Conservation (phyloP, 768 basidiomycete genomes). For the Termitomyces titanicus region DNA sequence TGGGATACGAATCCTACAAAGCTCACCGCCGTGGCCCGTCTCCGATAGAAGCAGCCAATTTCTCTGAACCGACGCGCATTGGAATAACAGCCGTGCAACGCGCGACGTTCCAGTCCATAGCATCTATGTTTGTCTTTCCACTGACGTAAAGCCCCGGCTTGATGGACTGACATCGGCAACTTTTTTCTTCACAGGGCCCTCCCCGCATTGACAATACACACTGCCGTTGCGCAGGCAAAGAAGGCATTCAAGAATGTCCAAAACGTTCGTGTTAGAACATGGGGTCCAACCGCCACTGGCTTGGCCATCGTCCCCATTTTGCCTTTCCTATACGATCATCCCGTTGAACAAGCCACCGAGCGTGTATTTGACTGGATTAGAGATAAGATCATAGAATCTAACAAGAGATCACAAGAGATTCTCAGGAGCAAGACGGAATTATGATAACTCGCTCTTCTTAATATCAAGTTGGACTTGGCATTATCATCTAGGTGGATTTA, state of each 20-base stretch:
- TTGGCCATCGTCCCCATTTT: constrained; percentile 70
- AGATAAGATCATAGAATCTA: constrained; percentile 44
- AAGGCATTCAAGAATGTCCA: constrained; percentile 58
- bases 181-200: constrained; percentile 53
- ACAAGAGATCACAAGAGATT: constrained; percentile 12
- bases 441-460: not conserved
- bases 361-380: constrained; percentile 68
- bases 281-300: constrained; percentile 77
- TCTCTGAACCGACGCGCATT: constrained; percentile 67
- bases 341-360: constrained; percentile 71
- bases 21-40: constrained; percentile 65
- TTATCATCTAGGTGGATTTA: not conserved
- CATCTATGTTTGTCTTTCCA: constrained; percentile 61
- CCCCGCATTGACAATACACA: constrained; percentile 84
- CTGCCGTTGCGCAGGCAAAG: constrained; percentile 70
- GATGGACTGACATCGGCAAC: constrained; percentile 5
- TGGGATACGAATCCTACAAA: constrained; percentile 80
- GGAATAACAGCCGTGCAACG: constrained; percentile 73
- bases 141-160: constrained; percentile 1
- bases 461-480: not conserved
- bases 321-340: constrained; percentile 77
- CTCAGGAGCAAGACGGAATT: constrained; percentile 11
- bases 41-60: constrained; percentile 60
- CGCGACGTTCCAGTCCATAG: constrained; percentile 76
- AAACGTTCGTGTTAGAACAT: constrained; percentile 56